Base-by-base conservation (phyloP, 495 filamentous ascomycete species). In the Xylaria longipes region DNA sequence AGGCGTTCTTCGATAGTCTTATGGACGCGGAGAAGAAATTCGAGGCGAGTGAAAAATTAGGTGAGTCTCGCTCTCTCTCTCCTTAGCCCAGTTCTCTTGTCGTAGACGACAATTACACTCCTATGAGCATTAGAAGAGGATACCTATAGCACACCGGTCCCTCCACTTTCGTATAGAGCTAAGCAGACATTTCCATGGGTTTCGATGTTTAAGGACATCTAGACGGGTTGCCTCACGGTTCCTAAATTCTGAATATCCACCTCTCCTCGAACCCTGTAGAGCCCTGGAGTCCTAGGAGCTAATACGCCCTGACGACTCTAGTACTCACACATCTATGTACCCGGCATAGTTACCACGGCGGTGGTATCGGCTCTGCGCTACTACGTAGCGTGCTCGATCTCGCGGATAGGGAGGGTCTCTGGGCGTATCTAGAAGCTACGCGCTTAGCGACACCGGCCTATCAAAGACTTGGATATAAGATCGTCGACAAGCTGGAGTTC, bases 371-470 rank as follows among this genome's bases (percentile, higher is more conserved):
- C 43, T 74, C 79, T 17, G 46, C 76, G 35, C 74, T 87, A 6
- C 77, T 80, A 8, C n/a, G 76, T 11, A 72, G 66, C 45, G 80
- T 85, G 6, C 78, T 84, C 33, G 76, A 71, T 5, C 52, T 79
- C 54, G 83, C 83, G 0, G 76, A 79, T 15, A 71, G 65, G 33
- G 82, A 84, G 8, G 69, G 72, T 8, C 43, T 85, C 50, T 73
- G 80, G 0, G 75, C 84, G 12, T 84, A 86, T 65, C 75, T 87
- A 6, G 84, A 87, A 54, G 83, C 80, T 22, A 80, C 84, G 37
- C 73, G 77, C n/a, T 43, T 79, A 1, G 84, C 84, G 0, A 77
- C 80, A 5, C 65, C 77, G 11, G 72, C 85, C 71, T 87, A 87
- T 68, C 75, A 77, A 39, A 77, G 73, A 65, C 65, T 82, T 3